These are phyloP conservation scores for Amaranthus hypochondriacus DNA, from an alignment of 148 eudicot species.

Conservation along the genomic window DNA sequence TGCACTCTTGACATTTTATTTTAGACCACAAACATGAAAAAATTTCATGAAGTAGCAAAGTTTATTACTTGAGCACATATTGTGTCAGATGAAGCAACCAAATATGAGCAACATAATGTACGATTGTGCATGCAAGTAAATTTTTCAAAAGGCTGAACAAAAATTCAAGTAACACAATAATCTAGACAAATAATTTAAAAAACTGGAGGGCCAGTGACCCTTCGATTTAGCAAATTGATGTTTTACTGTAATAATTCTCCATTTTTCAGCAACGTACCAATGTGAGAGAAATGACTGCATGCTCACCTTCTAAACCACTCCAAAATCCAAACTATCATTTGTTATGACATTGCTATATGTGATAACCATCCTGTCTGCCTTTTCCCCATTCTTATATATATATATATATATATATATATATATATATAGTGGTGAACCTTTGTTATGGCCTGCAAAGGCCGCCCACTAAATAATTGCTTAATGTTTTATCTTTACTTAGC, in stretches of 20 bases:
- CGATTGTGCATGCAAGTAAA: not conserved
- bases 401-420: not conserved
- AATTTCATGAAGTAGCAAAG: no score
- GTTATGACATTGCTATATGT: not conserved
- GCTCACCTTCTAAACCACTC: not conserved
- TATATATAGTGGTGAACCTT: no score
- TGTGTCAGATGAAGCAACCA: no score
- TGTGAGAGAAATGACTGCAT: not conserved
- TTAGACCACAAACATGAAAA: no score
- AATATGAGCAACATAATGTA: no score
- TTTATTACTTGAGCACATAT: no score
- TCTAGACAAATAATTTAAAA: not conserved
- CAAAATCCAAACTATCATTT: not conserved
- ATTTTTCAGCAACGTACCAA: not conserved
- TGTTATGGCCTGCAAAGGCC: no score
- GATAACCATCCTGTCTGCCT: not conserved
- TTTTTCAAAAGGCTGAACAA: no score
- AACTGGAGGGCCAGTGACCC: not conserved
- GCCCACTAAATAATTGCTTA: no score
- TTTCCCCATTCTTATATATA: not conserved
- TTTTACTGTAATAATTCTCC: no score
- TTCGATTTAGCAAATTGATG: slow-evolving; percentile 4
- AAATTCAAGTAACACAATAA: not conserved
- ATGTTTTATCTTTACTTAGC: no score
- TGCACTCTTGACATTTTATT: no score